Evolutionary conservation across 1,284 basidiomycete species (phyloP).

Genomic region (Cryptococcus sp.): DNA sequence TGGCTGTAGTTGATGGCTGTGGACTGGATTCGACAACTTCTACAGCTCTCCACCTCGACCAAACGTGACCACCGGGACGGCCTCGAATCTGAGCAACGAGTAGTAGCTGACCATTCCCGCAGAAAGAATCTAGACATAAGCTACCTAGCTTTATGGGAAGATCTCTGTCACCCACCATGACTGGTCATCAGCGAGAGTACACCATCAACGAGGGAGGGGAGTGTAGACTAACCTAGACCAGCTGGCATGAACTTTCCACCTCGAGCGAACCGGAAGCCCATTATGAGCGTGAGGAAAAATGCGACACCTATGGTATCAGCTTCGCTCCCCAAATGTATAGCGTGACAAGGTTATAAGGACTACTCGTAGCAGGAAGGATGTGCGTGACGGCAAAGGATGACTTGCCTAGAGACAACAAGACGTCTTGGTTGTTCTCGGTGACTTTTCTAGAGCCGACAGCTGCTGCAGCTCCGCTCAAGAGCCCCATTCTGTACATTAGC

Average conservation of each 20-base stretch:
- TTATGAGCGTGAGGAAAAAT: neutral
- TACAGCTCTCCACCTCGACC: too few relatives aligned
- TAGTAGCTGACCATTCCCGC: neutral
- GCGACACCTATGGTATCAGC: neutral
- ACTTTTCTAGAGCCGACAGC: neutral
- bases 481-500: conserved; percentile 1
- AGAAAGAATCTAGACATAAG: neutral
- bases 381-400: neutral
- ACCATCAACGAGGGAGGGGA: neutral
- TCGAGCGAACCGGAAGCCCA: neutral
- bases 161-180: neutral
- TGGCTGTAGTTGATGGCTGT: too few relatives aligned
- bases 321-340: too few relatives aligned
- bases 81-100: neutral
- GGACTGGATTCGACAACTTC: too few relatives aligned
- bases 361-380: too few relatives aligned
- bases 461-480: neutral
- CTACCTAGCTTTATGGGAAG: neutral
- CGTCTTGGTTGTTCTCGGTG: neutral
- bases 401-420: neutral
- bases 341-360: too few relatives aligned
- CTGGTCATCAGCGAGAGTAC: neutral
- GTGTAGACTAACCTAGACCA: neutral
- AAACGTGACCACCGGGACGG: too few relatives aligned
- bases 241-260: neutral